These are phyloP conservation scores for Phymatotrichopsis omnivora DNA, from an alignment of 2,329 filamentous ascomycete genomes.

Conservation along the genomic window DNA sequence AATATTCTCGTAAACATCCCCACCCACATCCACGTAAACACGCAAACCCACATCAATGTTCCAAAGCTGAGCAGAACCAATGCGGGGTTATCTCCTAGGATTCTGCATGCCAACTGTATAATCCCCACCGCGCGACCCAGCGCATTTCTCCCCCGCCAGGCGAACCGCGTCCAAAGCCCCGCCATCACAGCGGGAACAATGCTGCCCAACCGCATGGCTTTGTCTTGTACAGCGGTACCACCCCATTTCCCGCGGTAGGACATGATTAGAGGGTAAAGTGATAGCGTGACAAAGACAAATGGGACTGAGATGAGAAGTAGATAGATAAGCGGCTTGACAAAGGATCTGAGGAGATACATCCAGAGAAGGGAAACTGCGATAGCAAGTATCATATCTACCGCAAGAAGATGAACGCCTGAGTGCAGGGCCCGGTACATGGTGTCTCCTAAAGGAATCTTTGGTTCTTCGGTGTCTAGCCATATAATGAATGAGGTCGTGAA, in stretches of 20 bases:
- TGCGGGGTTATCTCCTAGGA: constrained; percentile 73
- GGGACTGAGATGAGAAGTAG: constrained; percentile 76
- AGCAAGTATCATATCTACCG: constrained; percentile 83
- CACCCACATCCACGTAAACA: constrained; percentile 94
- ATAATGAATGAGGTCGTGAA: constrained; percentile 83
- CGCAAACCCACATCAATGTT: constrained; percentile 62
- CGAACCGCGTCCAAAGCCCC: constrained; percentile 70
- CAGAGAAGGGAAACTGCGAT: constrained; percentile 79
- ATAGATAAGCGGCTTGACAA: constrained; percentile 73
- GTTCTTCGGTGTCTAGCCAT: constrained; percentile 71
- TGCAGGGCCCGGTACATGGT: constrained; percentile 87
- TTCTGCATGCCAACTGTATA: constrained; percentile 81
- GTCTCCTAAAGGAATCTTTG: constrained; percentile 63
- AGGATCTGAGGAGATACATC: constrained; percentile 79
- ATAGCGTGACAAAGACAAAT: constrained; percentile 76
- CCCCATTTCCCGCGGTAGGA: constrained; percentile 71
- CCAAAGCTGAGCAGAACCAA: constrained; percentile 74
- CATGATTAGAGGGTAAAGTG: constrained; percentile 79
- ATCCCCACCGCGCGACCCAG: constrained; percentile 77
- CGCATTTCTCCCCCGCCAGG: constrained; percentile 68
- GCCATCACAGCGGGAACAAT: constrained; percentile 64
- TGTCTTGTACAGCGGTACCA: constrained; percentile 74
- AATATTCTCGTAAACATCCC: constrained; percentile 95
- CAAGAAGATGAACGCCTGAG: constrained; percentile 78
- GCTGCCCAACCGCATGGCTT: constrained; percentile 77